Conservation (phyloP, 1,139 yeast genomes). For the Debaryomyces fabryi region DNA sequence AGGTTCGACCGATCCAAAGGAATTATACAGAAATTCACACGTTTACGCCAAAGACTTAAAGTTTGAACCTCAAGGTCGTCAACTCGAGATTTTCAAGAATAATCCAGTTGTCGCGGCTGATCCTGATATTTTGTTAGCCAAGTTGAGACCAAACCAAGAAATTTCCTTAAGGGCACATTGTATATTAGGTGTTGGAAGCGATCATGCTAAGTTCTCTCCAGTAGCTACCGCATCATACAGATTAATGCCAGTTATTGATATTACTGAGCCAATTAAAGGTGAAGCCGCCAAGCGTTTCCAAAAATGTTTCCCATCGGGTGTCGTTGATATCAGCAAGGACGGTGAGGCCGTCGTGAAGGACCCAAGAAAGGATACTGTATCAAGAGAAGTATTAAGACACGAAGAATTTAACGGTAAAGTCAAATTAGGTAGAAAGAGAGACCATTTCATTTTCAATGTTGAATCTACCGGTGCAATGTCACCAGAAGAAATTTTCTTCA, state of each 20-base stretch:
- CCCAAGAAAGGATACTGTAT: constrained; percentile 92
- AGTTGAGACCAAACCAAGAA: constrained; percentile 96
- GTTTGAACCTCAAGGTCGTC: constrained; percentile 91
- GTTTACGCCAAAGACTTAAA: constrained; percentile 88
- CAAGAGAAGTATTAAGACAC: constrained; percentile 94
- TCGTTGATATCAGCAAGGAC: constrained; percentile 68
- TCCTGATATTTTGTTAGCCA: constrained; percentile 88
- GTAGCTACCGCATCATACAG: constrained; percentile 98
- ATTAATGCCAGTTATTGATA: constrained; percentile 87
- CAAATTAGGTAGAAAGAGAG: constrained; percentile 86
- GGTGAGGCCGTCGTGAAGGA: constrained; percentile 84
- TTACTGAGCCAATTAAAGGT: constrained; percentile 73
- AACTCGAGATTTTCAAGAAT: constrained; percentile 65
- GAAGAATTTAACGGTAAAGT: constrained; percentile 88
- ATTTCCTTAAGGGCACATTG: constrained; percentile 90
- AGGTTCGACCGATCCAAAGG: constrained; percentile 79
- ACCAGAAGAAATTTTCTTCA: constrained; percentile 93
- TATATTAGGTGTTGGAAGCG: constrained; percentile 86
- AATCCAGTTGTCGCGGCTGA: constrained; percentile 77
- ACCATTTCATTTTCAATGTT: constrained; percentile 89
- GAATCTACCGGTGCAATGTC: constrained; percentile 97
- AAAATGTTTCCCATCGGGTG: constrained; percentile 92
- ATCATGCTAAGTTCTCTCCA: constrained; percentile 97
- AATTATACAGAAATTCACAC: constrained; percentile 77
- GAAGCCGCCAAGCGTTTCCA: constrained; percentile 77